These are phyloP conservation scores for Microdochium bolleyi DNA, from an alignment of 2,329 filamentous ascomycete genomes.

Conservation along the genomic window DNA sequence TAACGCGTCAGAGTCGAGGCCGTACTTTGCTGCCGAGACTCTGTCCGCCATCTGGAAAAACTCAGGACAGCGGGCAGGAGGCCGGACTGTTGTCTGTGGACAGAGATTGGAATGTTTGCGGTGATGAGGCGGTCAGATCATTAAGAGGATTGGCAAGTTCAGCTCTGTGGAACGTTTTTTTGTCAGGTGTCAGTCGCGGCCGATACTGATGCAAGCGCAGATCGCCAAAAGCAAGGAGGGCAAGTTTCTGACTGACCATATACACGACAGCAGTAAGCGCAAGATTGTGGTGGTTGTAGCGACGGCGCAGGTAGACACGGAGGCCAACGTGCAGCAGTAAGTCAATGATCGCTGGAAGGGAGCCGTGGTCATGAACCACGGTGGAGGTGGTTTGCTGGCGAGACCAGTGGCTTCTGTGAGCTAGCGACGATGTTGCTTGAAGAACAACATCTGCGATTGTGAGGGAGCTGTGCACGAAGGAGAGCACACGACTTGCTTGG, in stretches of 20 bases:
- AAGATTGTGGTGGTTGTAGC: too few species aligned
- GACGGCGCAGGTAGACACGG: too few species aligned
- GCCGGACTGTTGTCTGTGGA: neutral
- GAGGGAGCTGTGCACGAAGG: neutral
- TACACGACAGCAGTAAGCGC: too few species aligned
- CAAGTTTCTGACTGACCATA: too few species aligned
- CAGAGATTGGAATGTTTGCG: neutral
- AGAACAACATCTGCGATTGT: neutral
- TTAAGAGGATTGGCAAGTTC: neutral
- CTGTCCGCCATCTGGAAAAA: slow-evolving; percentile 36
- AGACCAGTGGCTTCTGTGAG: neutral
- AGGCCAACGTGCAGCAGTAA: too few species aligned
- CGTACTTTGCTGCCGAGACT: slow-evolving; percentile 37
- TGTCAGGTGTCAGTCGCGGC: neutral
- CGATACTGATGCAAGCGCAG: neutral
- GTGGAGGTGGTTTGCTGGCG: neutral
- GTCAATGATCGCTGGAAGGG: too few species aligned
- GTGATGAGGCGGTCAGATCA: neutral
- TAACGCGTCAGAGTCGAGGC: slow-evolving; percentile 52
- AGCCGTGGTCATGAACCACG: neutral
- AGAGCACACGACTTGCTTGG: too few species aligned
- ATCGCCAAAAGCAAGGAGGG: too few species aligned
- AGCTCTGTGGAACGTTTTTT: neutral
- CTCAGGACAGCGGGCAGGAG: neutral
- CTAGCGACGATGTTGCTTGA: neutral